phyloP scores from a whole-genome alignment of 805 yeast genomes.

The Barnettozyma pratensis region DNA sequence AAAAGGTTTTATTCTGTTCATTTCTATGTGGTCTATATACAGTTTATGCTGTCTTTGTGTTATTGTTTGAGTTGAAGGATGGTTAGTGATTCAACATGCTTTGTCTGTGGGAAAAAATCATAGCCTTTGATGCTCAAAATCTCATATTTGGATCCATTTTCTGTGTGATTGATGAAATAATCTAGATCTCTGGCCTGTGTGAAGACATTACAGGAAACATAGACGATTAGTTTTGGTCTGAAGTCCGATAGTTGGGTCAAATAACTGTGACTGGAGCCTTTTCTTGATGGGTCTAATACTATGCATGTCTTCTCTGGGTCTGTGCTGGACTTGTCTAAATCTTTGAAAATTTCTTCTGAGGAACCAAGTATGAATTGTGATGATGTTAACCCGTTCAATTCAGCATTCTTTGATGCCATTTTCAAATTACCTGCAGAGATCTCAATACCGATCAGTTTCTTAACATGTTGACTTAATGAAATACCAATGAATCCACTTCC shows the following conservation, averaged over 20 bases:
- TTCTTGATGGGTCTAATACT: slow-evolving; percentile 93
- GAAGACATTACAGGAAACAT: slow-evolving; percentile 93
- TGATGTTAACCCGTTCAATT: slow-evolving; percentile 62
- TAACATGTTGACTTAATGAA: slow-evolving; percentile 68
- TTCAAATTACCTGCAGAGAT: slow-evolving; percentile 84
- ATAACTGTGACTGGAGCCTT: slow-evolving; percentile 87
- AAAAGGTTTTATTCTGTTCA: too few relatives aligned
- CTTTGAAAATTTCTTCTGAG: slow-evolving; percentile 82
- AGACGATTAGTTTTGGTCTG: slow-evolving; percentile 76
- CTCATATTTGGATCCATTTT: slow-evolving; percentile 52
- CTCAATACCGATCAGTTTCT: slow-evolving; percentile 85
- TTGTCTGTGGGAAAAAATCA: slow-evolving; percentile 94
- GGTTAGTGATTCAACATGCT: slow-evolving; percentile 84
- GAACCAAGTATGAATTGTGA: slow-evolving; percentile 83
- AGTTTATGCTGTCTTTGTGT: too few relatives aligned
- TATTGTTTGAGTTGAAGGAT: slow-evolving; percentile 36
- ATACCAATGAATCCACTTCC: slow-evolving; percentile 93
- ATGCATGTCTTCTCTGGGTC: slow-evolving; percentile 75
- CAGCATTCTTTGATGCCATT: slow-evolving; percentile 79
- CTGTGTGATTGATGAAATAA: slow-evolving; percentile 64
- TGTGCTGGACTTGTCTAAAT: slow-evolving; percentile 31
- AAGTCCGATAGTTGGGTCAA: slow-evolving; percentile 79
- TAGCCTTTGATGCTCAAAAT: slow-evolving; percentile 84
- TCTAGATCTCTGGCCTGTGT: slow-evolving; percentile 95
- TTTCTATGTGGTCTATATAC: too few relatives aligned